A percentile compares a stretch with the other conserved stretches of the same genome.
phyloP scores from a whole-genome alignment of 78 protist species.

The Polysphondylium violaceum region DNA sequence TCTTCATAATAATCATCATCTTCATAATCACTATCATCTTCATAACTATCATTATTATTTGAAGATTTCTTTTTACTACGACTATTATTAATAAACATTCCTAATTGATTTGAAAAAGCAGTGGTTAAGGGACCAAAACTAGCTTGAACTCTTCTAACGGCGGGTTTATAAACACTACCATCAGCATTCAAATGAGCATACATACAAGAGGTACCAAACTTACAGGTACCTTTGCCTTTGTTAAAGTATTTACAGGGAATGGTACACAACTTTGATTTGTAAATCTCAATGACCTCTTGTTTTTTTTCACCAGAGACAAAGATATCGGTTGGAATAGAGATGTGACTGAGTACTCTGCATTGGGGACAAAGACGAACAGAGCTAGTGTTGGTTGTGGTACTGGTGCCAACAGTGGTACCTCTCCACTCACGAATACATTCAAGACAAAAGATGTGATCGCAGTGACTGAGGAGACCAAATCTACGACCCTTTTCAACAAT shows the following conservation, averaged over 20 bases:
- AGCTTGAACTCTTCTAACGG: constrained; percentile 28
- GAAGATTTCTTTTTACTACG: background rate
- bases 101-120: constrained; percentile 7
- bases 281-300: constrained; percentile 63
- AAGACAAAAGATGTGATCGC: constrained; percentile 72
- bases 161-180: constrained; percentile 24
- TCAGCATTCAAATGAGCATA: constrained; percentile 66
- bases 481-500: constrained; percentile 58
- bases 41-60: background rate
- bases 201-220: constrained; percentile 73
- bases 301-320: constrained; percentile 48
- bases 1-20: background rate
- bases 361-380: constrained; percentile 70
- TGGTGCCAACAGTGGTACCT: constrained; percentile 13
- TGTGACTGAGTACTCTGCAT: constrained; percentile 51
- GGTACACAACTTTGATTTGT: constrained; percentile 33
- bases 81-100: constrained; percentile 30
- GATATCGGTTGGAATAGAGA: constrained; percentile 66
- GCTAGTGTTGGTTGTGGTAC: background rate
- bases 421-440: constrained; percentile 80
- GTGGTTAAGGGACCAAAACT: constrained; percentile 12
- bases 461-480: constrained; percentile 59
- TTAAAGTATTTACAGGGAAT: constrained; percentile 77
- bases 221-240: constrained; percentile 68
- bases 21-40: background rate